Percentiles rank a stretch among this genome's conserved stretches.
These are phyloP conservation scores for Diaporthe sp. DNA, from an alignment of 2,329 filamentous ascomycete species.

Conservation along the genomic window DNA sequence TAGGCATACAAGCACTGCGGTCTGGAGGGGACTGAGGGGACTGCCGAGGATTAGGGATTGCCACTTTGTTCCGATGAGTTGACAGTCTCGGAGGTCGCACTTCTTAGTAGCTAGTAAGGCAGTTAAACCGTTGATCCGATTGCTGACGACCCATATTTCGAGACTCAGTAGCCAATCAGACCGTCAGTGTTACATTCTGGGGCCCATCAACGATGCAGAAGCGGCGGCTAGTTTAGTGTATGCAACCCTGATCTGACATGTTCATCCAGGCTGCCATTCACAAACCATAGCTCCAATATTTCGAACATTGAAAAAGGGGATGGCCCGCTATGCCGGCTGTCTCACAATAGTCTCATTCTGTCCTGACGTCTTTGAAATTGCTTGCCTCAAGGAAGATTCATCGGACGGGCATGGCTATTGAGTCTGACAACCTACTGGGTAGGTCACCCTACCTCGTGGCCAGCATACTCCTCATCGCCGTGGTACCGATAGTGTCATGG, in stretches of 20 bases:
- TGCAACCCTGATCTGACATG: slow-evolving; percentile 23
- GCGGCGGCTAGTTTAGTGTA: slow-evolving; percentile 14
- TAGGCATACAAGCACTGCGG: background rate
- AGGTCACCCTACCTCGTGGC: background rate
- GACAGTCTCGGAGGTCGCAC: background rate
- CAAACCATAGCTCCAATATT: background rate
- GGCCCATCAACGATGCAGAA: background rate
- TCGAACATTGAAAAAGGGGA: background rate
- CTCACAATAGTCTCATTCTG: too few species aligned
- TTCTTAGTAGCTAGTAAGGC: background rate
- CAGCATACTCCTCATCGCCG: slow-evolving; percentile 6
- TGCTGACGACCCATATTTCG: slow-evolving; percentile 6
- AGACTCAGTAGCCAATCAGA: background rate
- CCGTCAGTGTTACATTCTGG: background rate
- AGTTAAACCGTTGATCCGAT: background rate
- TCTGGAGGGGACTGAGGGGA: background rate
- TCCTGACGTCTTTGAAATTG: background rate
- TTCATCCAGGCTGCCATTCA: background rate
- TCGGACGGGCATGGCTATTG: background rate
- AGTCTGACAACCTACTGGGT: background rate
- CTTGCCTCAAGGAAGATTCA: background rate
- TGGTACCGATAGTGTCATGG: slow-evolving; percentile 10
- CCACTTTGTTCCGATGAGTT: background rate
- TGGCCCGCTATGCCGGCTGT: background rate
- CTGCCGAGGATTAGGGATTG: slow-evolving; percentile 15